Percentiles rank a stretch among this genome's conserved stretches.
These are phyloP conservation scores for Yamadazyma diospyri DNA, from an alignment of 1,139 yeast genomes.

Conservation along the genomic window DNA sequence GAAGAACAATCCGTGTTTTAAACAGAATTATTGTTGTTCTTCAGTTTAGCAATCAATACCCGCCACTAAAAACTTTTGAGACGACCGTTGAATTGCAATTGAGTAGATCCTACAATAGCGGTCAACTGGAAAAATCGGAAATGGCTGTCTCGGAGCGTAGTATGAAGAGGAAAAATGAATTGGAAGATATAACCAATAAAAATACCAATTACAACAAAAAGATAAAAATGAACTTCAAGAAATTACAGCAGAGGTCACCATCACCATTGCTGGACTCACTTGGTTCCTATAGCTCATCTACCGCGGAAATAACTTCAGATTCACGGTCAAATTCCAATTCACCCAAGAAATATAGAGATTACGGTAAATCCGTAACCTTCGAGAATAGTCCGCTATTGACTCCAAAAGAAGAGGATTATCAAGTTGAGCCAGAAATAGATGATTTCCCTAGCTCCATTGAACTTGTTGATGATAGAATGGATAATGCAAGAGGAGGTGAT, in stretches of 20 bases:
- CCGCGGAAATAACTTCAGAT: neutral
- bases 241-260: conserved; percentile 24
- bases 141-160: conserved; percentile 18
- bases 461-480: neutral
- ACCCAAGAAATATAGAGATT: conserved; percentile 5
- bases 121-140: no score
- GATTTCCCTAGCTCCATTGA: conserved; percentile 1
- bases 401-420: conserved; percentile 44
- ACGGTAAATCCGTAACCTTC: conserved; percentile 14
- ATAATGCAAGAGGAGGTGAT: conserved; percentile 1
- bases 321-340: conserved; percentile 1
- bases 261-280: conserved; percentile 17
- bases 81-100: neutral
- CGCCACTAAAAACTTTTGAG: conserved; percentile 2
- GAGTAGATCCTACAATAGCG: no score
- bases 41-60: no score
- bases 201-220: conserved; percentile 17
- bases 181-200: conserved; percentile 35
- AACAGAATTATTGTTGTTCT: no score
- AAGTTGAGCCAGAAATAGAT: conserved; percentile 13
- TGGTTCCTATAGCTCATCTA: neutral
- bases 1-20: no score
- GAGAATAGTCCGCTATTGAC: conserved; percentile 36
- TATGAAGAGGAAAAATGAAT: conserved; percentile 32
- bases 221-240: conserved; percentile 10